Evolutionary conservation across 768 basidiomycete genomes (phyloP), one percentile per base, ranked within the genome.

Genomic region (Tulasnella sp.): DNA sequence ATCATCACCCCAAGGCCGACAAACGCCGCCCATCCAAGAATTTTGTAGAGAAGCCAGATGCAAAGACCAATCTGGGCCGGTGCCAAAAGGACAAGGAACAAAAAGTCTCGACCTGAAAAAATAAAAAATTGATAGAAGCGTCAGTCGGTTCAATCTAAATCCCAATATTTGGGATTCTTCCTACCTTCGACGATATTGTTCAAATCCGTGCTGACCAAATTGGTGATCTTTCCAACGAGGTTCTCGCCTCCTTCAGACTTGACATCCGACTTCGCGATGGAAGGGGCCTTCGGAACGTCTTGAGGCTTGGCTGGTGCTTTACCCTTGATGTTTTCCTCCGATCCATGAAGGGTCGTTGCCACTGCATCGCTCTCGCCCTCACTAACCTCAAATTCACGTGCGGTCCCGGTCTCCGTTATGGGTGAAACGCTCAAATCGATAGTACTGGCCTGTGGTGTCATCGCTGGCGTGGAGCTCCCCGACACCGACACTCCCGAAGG

Each of bases 181-280:
- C 2, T 23, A 59, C 58, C 74, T 27, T 73, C 71, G 17, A 70
- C 65, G 29, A 75, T 68, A 56, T 74, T 70, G 21, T 70, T 69
- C 17, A 80, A 65, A 69, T 90, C 87, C 1, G 82, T 81, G 7
- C 85, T 81, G 38, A 86, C 78, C 5, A 88, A 71, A 56, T 87
- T 89, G 68, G 85, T 89, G 68, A 90, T 82, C 67, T 80, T 85
- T 11, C 88, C 87, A 34, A 82, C 78, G n/a, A 86, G 70, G 66
- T 84, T 82, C 5, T 71, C 71, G 10, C 70, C 67, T 48, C 70
- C 71, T 43, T 67, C 62, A 50, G 29, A 21, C 3, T 59, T 27
- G 38, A 38, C 34, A 7, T 38, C 34, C 34, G 15, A 9, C 13
- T 48, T 38, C 15, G 5, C 15, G 34, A 38, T 38, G 15, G 34